Evolutionary conservation across 352 stramenopile species (phyloP).

Genomic region (Thalassiosira allenii): DNA sequence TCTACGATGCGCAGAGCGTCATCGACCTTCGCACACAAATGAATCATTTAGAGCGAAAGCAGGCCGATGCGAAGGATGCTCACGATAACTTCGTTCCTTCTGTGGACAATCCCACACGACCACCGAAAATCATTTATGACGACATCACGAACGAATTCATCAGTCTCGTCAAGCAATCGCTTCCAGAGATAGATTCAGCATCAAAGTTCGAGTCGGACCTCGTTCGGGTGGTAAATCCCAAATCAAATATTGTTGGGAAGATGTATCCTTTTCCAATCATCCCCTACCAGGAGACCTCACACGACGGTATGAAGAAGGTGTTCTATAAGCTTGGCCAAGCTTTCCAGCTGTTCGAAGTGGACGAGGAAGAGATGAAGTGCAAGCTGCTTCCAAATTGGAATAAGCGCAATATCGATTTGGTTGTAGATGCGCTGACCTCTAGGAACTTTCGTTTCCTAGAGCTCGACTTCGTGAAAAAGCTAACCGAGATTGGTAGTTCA

Average conservation of each 20-base stretch:
- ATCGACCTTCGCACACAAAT: too few relatives aligned
- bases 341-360: too few relatives aligned
- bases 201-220: background rate
- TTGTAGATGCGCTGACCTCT: slow-evolving; percentile 13
- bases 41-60: too few relatives aligned
- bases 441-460: background rate
- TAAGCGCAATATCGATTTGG: background rate
- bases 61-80: too few relatives aligned
- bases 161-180: background rate
- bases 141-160: background rate
- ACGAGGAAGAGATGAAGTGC: too few relatives aligned
- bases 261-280: background rate
- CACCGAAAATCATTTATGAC: background rate
- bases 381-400: too few relatives aligned
- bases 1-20: too few relatives aligned
- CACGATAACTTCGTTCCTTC: too few relatives aligned
- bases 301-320: background rate
- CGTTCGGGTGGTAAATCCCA: background rate
- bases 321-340: too few relatives aligned
- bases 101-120: background rate
- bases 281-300: background rate
- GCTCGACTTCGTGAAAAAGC: slow-evolving; percentile 1
- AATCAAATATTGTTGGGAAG: background rate
- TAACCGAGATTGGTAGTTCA: background rate
- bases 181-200: background rate